Evolutionary conservation across 768 basidiomycete species (phyloP).

Genomic region (Lentinula aciculospora): DNA sequence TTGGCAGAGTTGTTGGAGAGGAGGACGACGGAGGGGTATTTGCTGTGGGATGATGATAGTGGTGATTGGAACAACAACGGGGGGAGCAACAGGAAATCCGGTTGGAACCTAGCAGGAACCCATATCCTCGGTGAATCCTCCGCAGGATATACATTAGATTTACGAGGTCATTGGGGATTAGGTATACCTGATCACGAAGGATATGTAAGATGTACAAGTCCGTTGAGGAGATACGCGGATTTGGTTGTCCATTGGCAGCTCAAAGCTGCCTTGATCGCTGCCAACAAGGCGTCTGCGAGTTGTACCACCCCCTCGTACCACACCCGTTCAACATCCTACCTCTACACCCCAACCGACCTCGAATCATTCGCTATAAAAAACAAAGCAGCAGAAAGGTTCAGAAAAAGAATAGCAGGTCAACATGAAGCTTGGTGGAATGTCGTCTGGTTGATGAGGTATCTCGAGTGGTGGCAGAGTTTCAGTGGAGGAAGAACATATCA

Average conservation of each 20-base stretch:
- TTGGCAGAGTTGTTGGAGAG: conserved; percentile 40
- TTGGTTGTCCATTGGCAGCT: conserved; percentile 91
- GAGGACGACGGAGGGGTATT: conserved; percentile 40
- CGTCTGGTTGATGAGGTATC: conserved; percentile 30
- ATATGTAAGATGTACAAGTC: conserved; percentile 81
- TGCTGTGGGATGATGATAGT: conserved; percentile 24
- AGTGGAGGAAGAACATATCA: too few relatives aligned
- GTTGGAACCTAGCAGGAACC: conserved; percentile 20
- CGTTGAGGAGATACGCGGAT: conserved; percentile 81
- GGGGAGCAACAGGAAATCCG: background rate
- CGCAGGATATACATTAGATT: conserved; percentile 43
- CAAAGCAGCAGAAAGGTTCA: conserved; percentile 27
- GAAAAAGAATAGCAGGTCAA: conserved; percentile 21
- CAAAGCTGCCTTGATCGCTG: conserved; percentile 55
- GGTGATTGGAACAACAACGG: too few relatives aligned
- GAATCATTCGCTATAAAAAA: conserved; percentile 34
- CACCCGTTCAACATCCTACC: background rate
- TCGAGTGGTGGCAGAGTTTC: background rate
- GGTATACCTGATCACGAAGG: conserved; percentile 72
- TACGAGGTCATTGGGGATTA: conserved; percentile 61
- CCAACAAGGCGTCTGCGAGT: background rate
- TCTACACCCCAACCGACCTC: background rate
- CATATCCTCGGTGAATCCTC: conserved; percentile 26
- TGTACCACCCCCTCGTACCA: background rate
- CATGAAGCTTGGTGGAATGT: conserved; percentile 36